Evolutionary conservation across 345 rosid genomes (phyloP).

Genomic region (Gossypium raimondii): DNA sequence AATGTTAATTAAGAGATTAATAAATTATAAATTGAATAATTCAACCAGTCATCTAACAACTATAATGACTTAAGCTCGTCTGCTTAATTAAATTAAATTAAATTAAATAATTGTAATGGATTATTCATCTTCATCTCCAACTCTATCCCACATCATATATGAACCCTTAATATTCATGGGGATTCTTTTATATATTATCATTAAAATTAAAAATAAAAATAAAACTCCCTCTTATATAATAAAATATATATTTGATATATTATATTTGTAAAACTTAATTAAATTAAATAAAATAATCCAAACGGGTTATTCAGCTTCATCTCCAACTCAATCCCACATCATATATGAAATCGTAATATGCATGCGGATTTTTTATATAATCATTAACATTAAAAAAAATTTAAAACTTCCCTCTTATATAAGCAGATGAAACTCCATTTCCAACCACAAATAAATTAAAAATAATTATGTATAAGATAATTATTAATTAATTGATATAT

Average conservation of each 20-base stretch:
- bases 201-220: not conserved
- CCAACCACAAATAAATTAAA: not conserved
- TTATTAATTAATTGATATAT: too few species aligned
- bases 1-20: not conserved
- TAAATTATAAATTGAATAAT: not conserved
- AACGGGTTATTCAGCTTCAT: not conserved
- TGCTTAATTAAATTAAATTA: not conserved
- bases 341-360: not conserved
- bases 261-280: not conserved
- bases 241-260: too few species aligned
- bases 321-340: slow-evolving; percentile 22
- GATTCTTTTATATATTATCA: not conserved
- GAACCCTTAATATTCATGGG: not conserved
- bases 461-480: too few species aligned
- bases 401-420: not conserved
- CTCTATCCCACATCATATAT: slow-evolving; percentile 17
- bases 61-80: not conserved
- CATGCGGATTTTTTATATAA: not conserved
- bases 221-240: not conserved
- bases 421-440: slow-evolving; percentile 19
- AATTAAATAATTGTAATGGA: not conserved
- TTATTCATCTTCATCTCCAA: slow-evolving; percentile 6
- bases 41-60: slow-evolving; percentile 15
- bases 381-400: not conserved
- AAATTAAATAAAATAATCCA: not conserved